These are phyloP conservation scores for Fusarium neocosmosporiellum DNA, from an alignment of 2,329 filamentous ascomycete genomes.

Conservation along the genomic window DNA sequence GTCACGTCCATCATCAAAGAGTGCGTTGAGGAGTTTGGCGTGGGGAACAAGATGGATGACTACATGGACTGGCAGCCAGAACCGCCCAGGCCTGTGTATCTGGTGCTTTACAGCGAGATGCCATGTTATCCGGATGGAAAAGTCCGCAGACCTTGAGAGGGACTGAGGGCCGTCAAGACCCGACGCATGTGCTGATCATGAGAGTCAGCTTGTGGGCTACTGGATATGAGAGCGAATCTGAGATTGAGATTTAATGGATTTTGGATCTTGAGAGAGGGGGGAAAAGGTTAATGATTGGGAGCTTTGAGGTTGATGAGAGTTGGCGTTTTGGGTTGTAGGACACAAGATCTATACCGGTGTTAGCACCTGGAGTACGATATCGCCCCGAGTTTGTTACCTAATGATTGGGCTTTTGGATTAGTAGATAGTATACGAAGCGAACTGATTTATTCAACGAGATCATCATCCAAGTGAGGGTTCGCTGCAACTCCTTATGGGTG, in stretches of 20 bases:
- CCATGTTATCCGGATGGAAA: constrained; percentile 16
- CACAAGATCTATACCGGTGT: not conserved
- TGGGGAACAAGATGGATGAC: constrained; percentile 4
- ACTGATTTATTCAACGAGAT: not conserved
- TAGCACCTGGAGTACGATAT: not conserved
- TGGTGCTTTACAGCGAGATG: constrained; percentile 19
- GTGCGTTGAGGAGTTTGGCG: constrained; percentile 1
- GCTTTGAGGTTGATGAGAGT: not conserved
- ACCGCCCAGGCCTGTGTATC: constrained; percentile 16
- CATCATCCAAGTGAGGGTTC: not conserved
- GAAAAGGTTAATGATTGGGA: not conserved
- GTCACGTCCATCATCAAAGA: constrained; percentile 11
- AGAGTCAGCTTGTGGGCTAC: not conserved
- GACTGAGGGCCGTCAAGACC: not conserved
- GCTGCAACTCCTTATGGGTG: not conserved
- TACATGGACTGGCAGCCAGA: constrained; percentile 35
- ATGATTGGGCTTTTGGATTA: not conserved
- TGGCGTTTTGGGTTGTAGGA: not conserved
- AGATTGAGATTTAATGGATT: not conserved
- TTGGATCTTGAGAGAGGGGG: not conserved
- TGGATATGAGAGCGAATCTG: not conserved
- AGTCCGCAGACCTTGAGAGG: not conserved
- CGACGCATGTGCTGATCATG: not conserved
- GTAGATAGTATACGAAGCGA: not conserved
- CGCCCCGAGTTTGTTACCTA: not conserved